Percentiles rank a stretch among this genome's conserved stretches.
These are phyloP conservation scores for Nakazawaea anatomiae DNA, from an alignment of 805 yeast genomes.

Conservation along the genomic window DNA sequence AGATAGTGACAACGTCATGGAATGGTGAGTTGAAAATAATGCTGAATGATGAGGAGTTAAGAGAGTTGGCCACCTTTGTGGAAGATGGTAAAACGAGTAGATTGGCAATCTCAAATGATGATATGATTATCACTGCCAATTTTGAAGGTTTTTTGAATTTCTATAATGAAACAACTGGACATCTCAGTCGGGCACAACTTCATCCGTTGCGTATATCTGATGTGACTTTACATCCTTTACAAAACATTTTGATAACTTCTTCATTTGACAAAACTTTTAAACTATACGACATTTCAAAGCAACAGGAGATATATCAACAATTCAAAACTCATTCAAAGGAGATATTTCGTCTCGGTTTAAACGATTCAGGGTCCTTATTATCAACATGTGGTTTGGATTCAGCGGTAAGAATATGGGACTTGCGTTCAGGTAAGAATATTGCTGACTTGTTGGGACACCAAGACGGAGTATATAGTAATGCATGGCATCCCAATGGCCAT, in stretches of 20 bases:
- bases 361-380: conserved; percentile 71
- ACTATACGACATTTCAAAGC: conserved; percentile 65
- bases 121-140: conserved; percentile 6
- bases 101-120: conserved; percentile 51
- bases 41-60: conserved; percentile 29
- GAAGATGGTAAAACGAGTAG: conserved; percentile 66
- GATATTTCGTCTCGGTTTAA: conserved; percentile 55
- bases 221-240: conserved; percentile 58
- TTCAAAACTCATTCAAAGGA: conserved; percentile 78
- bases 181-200: not conserved
- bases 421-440: conserved; percentile 67
- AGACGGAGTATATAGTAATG: conserved; percentile 62
- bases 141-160: conserved; percentile 33
- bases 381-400: conserved; percentile 80
- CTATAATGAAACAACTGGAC: conserved; percentile 16
- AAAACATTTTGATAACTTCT: conserved; percentile 50
- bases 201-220: conserved; percentile 56
- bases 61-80: conserved; percentile 19
- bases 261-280: conserved; percentile 88
- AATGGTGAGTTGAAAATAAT: conserved; percentile 60
- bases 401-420: conserved; percentile 74
- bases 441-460: conserved; percentile 61
- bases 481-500: conserved; percentile 73
- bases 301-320: conserved; percentile 53
- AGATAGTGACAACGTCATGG: conserved; percentile 76